phyloP scores from a whole-genome alignment of 257 asterid species.

The Lycium ferocissimum region DNA sequence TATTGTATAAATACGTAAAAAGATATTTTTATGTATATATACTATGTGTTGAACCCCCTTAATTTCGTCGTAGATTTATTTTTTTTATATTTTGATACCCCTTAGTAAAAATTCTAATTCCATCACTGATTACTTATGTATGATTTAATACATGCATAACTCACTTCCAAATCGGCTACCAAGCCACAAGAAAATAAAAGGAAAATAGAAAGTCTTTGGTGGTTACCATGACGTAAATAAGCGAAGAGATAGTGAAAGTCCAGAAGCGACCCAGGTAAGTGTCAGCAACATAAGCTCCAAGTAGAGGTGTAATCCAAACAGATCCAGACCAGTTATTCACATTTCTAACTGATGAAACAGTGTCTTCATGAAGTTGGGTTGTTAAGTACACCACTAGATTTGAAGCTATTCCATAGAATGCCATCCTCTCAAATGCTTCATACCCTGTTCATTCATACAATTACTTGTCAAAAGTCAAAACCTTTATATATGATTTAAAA shows the following conservation, averaged over 20 bases:
- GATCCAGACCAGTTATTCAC: constrained; percentile 93
- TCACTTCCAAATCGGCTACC: too few species aligned
- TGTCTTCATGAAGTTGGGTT: constrained; percentile 85
- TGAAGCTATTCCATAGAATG: constrained; percentile 91
- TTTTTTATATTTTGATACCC: too few species aligned
- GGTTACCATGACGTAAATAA: constrained; percentile 79
- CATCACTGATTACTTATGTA: too few species aligned
- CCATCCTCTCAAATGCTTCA: constrained; percentile 94
- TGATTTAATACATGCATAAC: too few species aligned
- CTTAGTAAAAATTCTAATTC: too few species aligned
- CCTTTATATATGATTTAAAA: not conserved
- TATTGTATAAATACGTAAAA: too few species aligned
- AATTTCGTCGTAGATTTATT: too few species aligned
- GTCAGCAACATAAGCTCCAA: constrained; percentile 88
- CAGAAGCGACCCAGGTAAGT: constrained; percentile 87
- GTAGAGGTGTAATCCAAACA: constrained; percentile 89
- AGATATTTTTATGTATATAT: too few species aligned
- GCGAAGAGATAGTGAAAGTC: constrained; percentile 85
- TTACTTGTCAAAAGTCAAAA: not conserved
- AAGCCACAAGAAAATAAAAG: too few species aligned
- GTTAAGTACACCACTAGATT: constrained; percentile 85
- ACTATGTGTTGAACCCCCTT: too few species aligned
- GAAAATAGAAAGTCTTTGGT: not conserved
- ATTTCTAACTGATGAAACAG: constrained; percentile 73
- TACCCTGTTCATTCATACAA: constrained; percentile 47